phyloP scores from a whole-genome alignment of 257 asterid species.

The Przewalskia tangutica region DNA sequence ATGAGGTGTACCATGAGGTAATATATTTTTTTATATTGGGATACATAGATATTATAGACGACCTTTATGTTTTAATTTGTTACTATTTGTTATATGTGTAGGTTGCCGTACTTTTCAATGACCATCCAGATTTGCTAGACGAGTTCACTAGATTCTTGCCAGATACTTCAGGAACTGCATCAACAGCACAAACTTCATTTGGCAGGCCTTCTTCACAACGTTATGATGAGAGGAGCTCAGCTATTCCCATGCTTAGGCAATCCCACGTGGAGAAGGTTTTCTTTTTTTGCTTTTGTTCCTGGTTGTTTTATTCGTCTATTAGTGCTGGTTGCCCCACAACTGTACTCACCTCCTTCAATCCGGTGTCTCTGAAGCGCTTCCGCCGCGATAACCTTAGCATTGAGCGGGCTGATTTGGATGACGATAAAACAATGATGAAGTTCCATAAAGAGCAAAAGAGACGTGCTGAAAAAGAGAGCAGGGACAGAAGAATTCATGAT shows the following conservation, averaged over 20 bases:
- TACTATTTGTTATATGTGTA: constrained; percentile 15
- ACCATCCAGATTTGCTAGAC: constrained; percentile 85
- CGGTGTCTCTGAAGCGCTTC: constrained; percentile 37
- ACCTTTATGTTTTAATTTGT: not conserved
- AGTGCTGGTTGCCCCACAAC: constrained; percentile 9
- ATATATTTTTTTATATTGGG: not conserved
- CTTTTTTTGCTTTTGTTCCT: not conserved
- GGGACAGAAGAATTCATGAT: constrained; percentile 66
- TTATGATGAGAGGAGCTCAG: constrained; percentile 78
- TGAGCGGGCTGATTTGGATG: constrained; percentile 75
- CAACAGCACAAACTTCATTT: constrained; percentile 53
- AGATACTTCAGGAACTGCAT: constrained; percentile 57
- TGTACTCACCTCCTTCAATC: constrained; percentile 11
- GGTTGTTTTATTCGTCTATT: not conserved
- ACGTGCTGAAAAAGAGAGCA: constrained; percentile 63
- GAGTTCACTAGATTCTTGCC: constrained; percentile 94
- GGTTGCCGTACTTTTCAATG: constrained; percentile 76
- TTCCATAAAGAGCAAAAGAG: constrained; percentile 76
- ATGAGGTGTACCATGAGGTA: constrained; percentile 93
- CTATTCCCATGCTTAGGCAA: constrained; percentile 46
- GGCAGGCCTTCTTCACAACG: constrained; percentile 51
- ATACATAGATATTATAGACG: not conserved
- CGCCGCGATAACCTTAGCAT: constrained; percentile 67
- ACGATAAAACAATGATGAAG: constrained; percentile 59
- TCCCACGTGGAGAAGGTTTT: constrained; percentile 67